These are phyloP conservation scores for Asterochloris erici DNA, from an alignment of 139 green algal genomes.

Conservation along the genomic window DNA sequence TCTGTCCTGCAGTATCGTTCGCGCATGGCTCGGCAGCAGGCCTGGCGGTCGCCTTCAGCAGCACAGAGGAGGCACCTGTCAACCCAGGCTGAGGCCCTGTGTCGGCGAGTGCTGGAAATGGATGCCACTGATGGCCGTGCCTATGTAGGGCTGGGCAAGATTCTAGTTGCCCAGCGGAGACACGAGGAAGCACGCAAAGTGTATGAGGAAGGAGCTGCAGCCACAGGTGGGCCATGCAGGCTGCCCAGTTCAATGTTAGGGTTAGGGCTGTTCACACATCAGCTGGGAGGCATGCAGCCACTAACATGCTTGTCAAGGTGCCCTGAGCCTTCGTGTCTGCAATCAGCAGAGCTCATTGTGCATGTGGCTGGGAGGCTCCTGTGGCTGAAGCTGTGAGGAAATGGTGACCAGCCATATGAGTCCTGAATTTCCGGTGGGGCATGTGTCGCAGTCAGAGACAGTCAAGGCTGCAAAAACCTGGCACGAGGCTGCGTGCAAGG, in stretches of 20 bases:
- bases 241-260: no score
- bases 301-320: no score
- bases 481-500: no score
- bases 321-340: no score
- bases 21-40: slow-evolving; percentile 38
- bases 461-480: no score
- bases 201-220: slow-evolving; percentile 83
- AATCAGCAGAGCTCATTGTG: no score
- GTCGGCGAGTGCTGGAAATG: slow-evolving; percentile 56
- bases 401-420: no score
- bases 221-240: slow-evolving; percentile 55
- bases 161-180: slow-evolving; percentile 64
- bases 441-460: no score
- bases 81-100: slow-evolving; percentile 50
- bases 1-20: slow-evolving; percentile 59
- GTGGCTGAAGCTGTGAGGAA: no score
- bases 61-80: slow-evolving; percentile 27
- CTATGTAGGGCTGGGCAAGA: slow-evolving; percentile 90
- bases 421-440: no score
- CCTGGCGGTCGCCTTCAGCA: slow-evolving; percentile 16
- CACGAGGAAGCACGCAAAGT: slow-evolving; percentile 78
- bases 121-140: slow-evolving; percentile 78
- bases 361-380: no score
- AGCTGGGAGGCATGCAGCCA: no score
- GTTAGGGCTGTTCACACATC: background rate